A percentile compares a stretch with the other conserved stretches of the same genome.
Conservation (phyloP, 495 filamentous ascomycete species). For the Xanthoparmelia taractica region DNA sequence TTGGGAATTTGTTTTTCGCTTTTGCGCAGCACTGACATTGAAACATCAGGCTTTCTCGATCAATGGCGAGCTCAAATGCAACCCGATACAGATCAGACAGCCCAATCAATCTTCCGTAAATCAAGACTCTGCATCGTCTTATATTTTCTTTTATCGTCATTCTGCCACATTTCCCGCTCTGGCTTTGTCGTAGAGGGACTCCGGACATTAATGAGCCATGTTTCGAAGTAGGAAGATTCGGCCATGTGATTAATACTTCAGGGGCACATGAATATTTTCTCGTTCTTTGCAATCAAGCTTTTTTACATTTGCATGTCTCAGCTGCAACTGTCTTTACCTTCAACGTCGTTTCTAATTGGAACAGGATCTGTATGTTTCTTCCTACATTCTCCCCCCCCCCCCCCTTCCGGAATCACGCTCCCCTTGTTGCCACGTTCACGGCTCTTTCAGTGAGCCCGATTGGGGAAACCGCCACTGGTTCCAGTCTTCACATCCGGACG, state of each 20-base stretch:
- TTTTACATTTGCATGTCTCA: not conserved
- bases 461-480: not conserved
- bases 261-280: not conserved
- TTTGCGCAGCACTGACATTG: slow-evolving; percentile 1
- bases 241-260: not conserved
- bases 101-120: not conserved
- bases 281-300: not conserved
- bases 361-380: not conserved
- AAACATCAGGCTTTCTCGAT: not conserved
- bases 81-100: not conserved
- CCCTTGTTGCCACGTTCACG: not conserved
- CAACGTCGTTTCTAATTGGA: not conserved
- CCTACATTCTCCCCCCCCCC: too few relatives aligned
- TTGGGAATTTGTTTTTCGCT: not conserved
- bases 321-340: not conserved
- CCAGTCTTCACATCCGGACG: not conserved
- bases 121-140: too few relatives aligned
- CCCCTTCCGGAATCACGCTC: not conserved
- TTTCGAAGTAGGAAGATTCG: not conserved
- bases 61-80: not conserved
- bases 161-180: not conserved
- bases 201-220: not conserved
- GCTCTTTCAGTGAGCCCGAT: not conserved
- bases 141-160: not conserved
- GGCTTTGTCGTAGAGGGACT: not conserved